Evolutionary conservation across 2,329 filamentous ascomycete species (phyloP), one percentile per base, ranked within the genome.

Genomic region (Botrytis sinoallii): DNA sequence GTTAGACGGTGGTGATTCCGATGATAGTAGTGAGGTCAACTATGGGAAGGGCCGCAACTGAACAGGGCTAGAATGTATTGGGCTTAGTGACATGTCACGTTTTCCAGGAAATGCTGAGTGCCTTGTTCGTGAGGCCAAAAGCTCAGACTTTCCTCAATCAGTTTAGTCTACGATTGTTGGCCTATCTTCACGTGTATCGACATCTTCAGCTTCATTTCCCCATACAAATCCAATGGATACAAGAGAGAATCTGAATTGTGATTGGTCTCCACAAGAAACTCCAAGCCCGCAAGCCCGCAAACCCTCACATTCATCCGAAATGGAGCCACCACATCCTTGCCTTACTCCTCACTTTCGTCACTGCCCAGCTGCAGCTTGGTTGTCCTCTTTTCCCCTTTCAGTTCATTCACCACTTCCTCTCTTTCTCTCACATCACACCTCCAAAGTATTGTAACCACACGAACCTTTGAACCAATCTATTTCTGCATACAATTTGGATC

Each of bases 1-100:
- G 70, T 73, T 75, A 68, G 64, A 20, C 46, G 63, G 64, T 72
- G 71, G 64, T 60, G 25, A n/a, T 67, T 35, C 29, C 42, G 25
- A 40, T n/a, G 38, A 18, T 68, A 14, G 22, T 35, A 69, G 40
- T 66, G 63, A 61, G 64, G 64, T 72, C 38, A 63, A 67, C 29
- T n/a, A 40, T 59, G 46, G 61, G 29, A 42, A 52, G 44, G 40
- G 60, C 60, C 70, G 70, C 70, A 67, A 55, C 29, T 7, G 4
- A 42, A 18, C 4, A 4, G 29, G 22, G 35, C 71, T 73, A 73
- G 66, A 61, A 8, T 38, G 16, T 16, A 71, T 63, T 7, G 10
- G 16, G 57, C 60, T 38, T 71, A 73, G 32, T 25, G 8, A 1
- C 0, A 9, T 16, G 40, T 40, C 66, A 67, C 61, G 70, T 72